Evolutionary conservation across 495 filamentous ascomycete species (phyloP), one percentile per base, ranked within the genome.

Genomic region (Penicillium nucicola): DNA sequence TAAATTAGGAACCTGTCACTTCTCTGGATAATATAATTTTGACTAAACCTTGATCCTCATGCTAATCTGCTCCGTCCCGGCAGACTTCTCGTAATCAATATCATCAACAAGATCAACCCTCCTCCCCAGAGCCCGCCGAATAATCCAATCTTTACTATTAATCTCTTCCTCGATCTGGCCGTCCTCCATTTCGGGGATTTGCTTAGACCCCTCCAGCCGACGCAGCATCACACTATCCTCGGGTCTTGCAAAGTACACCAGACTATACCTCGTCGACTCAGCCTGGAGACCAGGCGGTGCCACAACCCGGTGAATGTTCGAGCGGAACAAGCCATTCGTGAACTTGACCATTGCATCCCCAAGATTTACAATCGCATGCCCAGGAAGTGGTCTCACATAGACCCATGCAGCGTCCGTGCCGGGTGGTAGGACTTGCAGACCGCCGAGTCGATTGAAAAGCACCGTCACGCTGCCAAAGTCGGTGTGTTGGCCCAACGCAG

Each of bases 261-360:
- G 58, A 64, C 80, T 84, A 48, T 79, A 81, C 31, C 84, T 67
- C 31, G 72, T 71, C 28, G 52, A 62, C n/a, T 60, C 61, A 0
- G 64, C 77, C 50, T 86, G 83, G 5, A 63, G 56, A 4, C 79
- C 81, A 0, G 82, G 81, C 2, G 83, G 73, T 1, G 71, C 69
- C 4, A 81, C 77, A 14, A 87, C 84, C 4, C 84, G 74, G 60
- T 87, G 84, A 10, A 85, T 79, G 55, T 83, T 85, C 1, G 75
- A 78, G 17, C 83, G 74, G 34, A 86, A 58, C n/a, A 80, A 51
- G 6, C 82, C 81, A 42, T 77, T 77, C 7, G 81, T 82, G 56
- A 86, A 86, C 35, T 79, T 83, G 8, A 80, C 77, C 67, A 85
- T 75, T 8, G 82, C 79, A 47, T 88, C 85, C 1, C 83, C 84